Conservation (phyloP, 306 rosid genomes). For the Quercus aquifolioides region DNA sequence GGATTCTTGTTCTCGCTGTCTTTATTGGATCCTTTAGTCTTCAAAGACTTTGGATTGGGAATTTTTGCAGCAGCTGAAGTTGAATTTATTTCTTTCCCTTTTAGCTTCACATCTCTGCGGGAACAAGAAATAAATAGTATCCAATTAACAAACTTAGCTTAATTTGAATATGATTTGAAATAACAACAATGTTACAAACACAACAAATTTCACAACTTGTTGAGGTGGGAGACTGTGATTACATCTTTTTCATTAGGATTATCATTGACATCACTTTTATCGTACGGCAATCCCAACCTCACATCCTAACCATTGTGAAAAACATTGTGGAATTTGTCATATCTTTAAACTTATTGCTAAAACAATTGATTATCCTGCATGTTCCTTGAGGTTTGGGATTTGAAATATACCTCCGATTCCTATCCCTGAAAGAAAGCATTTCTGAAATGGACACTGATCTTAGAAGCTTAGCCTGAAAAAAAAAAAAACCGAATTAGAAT, state of each 20-base stretch:
- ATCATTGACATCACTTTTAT: too few species aligned
- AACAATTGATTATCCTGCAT: not conserved
- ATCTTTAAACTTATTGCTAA: too few species aligned
- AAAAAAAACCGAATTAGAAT: not conserved
- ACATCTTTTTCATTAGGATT: too few species aligned
- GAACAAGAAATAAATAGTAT: not conserved
- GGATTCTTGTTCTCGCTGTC: slow-evolving; percentile 50
- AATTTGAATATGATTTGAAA: not conserved
- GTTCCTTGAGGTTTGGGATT: not conserved
- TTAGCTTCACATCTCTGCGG: slow-evolving; percentile 16
- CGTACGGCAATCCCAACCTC: too few species aligned
- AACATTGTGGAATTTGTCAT: too few species aligned
- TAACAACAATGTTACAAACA: too few species aligned
- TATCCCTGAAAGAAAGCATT: slow-evolving; percentile 38
- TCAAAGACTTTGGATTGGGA: slow-evolving; percentile 11
- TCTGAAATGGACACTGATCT: slow-evolving; percentile 43
- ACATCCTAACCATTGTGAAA: too few species aligned
- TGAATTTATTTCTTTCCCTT: slow-evolving; percentile 1
- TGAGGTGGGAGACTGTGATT: too few species aligned
- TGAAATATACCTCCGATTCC: slow-evolving; percentile 32
- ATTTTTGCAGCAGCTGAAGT: slow-evolving; percentile 14
- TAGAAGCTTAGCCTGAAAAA: slow-evolving; percentile 36
- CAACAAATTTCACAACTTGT: too few species aligned
- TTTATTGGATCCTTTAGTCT: slow-evolving; percentile 10
- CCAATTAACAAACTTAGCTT: not conserved